Percentiles rank a stretch among this genome's conserved stretches.
These are phyloP conservation scores for Russula sp. DNA, from an alignment of 768 basidiomycete genomes.

Conservation along the genomic window DNA sequence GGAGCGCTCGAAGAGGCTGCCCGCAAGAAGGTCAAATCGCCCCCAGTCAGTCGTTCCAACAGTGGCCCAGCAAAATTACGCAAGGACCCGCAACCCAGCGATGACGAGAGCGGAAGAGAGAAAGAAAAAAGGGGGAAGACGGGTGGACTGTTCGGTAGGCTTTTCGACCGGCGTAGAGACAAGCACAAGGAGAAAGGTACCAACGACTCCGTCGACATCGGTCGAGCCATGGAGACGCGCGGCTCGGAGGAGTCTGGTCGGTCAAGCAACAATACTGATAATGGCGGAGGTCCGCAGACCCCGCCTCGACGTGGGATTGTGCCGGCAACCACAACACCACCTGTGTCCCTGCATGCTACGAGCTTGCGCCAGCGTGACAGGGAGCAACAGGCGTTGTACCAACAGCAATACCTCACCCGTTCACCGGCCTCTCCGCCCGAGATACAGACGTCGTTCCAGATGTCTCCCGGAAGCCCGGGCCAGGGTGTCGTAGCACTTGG, in stretches of 20 bases:
- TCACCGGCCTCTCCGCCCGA: slow-evolving; percentile 79
- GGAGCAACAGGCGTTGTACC: slow-evolving; percentile 82
- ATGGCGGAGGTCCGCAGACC: slow-evolving; percentile 14
- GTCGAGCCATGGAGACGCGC: slow-evolving; percentile 29
- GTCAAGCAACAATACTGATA: slow-evolving; percentile 37
- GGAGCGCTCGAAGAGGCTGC: slow-evolving; percentile 40
- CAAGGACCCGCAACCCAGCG: slow-evolving; percentile 38
- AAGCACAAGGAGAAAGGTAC: slow-evolving; percentile 57
- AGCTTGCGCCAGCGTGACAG: slow-evolving; percentile 83
- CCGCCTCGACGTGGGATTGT: slow-evolving; percentile 32
- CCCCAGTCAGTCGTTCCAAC: slow-evolving; percentile 4
- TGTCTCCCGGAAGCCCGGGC: slow-evolving; percentile 68
- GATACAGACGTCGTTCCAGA: slow-evolving; percentile 64
- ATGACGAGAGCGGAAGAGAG: slow-evolving; percentile 43
- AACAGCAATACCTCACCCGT: slow-evolving; percentile 75
- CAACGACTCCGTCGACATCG: slow-evolving; percentile 38
- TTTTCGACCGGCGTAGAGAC: slow-evolving; percentile 76
- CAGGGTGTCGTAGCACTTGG: slow-evolving; percentile 39
- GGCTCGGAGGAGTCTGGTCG: slow-evolving; percentile 61
- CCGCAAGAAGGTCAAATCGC: slow-evolving; percentile 42
- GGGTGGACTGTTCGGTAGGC: slow-evolving; percentile 58
- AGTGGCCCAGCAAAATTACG: slow-evolving; percentile 34
- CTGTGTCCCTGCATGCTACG: slow-evolving; percentile 54
- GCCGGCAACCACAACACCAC: slow-evolving; percentile 30
- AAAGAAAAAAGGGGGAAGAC: slow-evolving; percentile 63